Percentiles rank a stretch among this genome's conserved stretches.
These are phyloP conservation scores for Podospora anserina DNA, from an alignment of 495 filamentous ascomycete genomes.

Conservation along the genomic window DNA sequence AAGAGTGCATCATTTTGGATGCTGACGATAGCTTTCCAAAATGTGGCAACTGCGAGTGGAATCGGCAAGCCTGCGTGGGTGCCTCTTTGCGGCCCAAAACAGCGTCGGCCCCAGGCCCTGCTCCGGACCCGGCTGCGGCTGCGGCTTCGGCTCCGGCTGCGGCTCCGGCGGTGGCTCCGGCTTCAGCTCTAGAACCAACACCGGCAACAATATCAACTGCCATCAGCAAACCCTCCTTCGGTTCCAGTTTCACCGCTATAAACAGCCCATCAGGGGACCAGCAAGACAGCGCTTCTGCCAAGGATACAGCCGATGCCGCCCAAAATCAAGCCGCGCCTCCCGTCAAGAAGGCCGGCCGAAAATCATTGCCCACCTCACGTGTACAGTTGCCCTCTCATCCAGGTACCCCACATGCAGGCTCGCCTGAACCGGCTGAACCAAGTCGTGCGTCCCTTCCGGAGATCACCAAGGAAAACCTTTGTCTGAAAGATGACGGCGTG, in stretches of 20 bases:
- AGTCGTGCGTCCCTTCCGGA: slow-evolving; percentile 14
- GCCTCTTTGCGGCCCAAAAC: not conserved
- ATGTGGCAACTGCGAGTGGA: slow-evolving; percentile 40
- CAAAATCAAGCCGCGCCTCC: not conserved
- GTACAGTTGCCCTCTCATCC: not conserved
- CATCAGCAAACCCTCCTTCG: not conserved
- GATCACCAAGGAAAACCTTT: slow-evolving; percentile 39
- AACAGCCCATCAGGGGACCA: slow-evolving; percentile 17
- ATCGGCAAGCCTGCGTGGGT: slow-evolving; percentile 25
- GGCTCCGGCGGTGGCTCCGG: not conserved
- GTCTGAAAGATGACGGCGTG: slow-evolving; percentile 39
- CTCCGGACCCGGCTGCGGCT: too few species aligned
- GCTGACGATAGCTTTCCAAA: slow-evolving; percentile 24
- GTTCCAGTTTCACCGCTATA: slow-evolving; percentile 27
- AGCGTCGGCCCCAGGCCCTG: not conserved
- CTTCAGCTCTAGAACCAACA: not conserved
- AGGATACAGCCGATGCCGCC: not conserved
- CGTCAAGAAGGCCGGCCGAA: slow-evolving; percentile 17
- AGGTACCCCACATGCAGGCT: not conserved
- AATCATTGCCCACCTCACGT: slow-evolving; percentile 23
- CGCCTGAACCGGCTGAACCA: slow-evolving; percentile 11
- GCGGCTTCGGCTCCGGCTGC: not conserved
- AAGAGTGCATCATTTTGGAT: slow-evolving; percentile 25
- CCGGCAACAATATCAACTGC: not conserved
- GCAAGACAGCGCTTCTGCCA: not conserved